phyloP scores from a whole-genome alignment of 2,329 filamentous ascomycete genomes.

The Apiospora malaysiana region DNA sequence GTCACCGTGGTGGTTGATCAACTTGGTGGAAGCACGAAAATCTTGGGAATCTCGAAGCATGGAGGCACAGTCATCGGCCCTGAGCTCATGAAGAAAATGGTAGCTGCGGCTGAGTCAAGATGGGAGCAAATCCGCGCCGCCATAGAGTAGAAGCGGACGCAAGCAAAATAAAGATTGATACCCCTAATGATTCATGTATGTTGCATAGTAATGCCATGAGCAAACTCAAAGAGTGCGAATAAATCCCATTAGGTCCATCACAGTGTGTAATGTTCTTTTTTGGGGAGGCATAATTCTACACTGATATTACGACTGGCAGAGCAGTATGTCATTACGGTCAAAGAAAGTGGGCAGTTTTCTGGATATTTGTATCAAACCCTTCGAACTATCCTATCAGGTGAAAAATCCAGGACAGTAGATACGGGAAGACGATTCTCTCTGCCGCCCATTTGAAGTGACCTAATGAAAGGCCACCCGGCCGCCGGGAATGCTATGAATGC shows the following conservation, averaged over 20 bases:
- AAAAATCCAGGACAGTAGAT: slow-evolving; percentile 85
- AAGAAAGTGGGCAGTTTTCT: slow-evolving; percentile 46
- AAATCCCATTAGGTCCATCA: background rate
- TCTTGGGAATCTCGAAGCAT: slow-evolving; percentile 80
- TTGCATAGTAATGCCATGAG: background rate
- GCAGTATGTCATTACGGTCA: background rate
- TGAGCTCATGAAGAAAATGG: slow-evolving; percentile 64
- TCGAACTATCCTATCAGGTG: slow-evolving; percentile 83
- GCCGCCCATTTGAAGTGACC: slow-evolving; percentile 40
- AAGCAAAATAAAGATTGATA: slow-evolving; percentile 17
- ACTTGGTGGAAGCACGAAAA: slow-evolving; percentile 55
- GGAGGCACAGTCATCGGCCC: slow-evolving; percentile 76
- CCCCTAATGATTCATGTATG: background rate
- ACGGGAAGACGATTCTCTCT: slow-evolving; percentile 66
- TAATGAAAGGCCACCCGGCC: slow-evolving; percentile 39
- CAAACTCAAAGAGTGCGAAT: background rate
- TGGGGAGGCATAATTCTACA: background rate
- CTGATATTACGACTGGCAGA: background rate
- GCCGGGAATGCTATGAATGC: slow-evolving; percentile 42
- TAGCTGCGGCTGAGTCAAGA: slow-evolving; percentile 64
- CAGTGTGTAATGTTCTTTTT: background rate
- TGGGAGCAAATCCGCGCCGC: slow-evolving; percentile 65
- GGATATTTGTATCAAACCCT: slow-evolving; percentile 70
- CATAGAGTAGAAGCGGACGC: slow-evolving; percentile 39
- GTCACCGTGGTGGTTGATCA: slow-evolving; percentile 82